Evolutionary conservation across 495 filamentous ascomycete species (phyloP).

Genomic region (Neurospora sp.): DNA sequence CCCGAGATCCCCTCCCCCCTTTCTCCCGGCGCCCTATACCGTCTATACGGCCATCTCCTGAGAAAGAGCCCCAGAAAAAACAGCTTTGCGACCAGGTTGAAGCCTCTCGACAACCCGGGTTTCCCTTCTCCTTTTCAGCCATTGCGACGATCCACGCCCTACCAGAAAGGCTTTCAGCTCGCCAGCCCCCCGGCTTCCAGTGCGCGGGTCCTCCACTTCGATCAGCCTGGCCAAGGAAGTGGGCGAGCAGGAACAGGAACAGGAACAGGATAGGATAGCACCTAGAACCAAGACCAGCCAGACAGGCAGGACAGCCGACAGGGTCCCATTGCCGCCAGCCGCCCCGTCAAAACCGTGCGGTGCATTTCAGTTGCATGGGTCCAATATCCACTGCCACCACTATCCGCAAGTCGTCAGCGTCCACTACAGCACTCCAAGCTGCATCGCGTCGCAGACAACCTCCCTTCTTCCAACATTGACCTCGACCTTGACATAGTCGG

Average conservation of each 20-base stretch:
- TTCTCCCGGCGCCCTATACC: neutral
- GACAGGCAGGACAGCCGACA: neutral
- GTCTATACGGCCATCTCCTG: neutral
- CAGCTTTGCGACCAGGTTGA: neutral
- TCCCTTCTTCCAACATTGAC: neutral
- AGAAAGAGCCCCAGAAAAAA: neutral
- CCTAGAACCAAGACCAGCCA: neutral
- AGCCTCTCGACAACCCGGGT: neutral
- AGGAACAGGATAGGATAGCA: neutral
- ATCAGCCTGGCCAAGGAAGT: neutral
- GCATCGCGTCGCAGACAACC: conserved; percentile 14
- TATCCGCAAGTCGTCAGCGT: neutral
- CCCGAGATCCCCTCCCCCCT: neutral
- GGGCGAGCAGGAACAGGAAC: neutral
- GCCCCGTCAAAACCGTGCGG: neutral
- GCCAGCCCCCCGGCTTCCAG: neutral
- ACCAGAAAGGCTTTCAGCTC: neutral
- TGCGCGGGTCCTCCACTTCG: neutral
- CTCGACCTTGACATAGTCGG: neutral
- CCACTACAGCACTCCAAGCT: neutral
- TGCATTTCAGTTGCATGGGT: neutral
- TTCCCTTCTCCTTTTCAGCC: neutral
- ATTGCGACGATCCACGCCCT: neutral
- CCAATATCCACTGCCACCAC: neutral
- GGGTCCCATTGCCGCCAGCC: neutral